Conservation (phyloP, 208 protist genomes). For the Crithidia sp. region DNA sequence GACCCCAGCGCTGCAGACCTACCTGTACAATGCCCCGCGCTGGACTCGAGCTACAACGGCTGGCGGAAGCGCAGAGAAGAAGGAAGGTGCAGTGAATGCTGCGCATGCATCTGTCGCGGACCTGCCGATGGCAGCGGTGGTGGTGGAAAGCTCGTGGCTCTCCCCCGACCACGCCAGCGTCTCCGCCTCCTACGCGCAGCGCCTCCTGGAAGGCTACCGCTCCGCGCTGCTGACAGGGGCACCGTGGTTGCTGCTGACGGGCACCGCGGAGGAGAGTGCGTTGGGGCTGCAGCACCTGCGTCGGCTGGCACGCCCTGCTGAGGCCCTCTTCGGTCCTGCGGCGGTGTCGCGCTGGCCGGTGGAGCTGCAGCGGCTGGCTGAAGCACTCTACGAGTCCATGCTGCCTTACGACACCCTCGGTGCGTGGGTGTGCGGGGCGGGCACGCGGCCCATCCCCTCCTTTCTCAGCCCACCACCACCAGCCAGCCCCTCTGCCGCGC, state of each 20-base stretch:
- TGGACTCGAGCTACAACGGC: background rate
- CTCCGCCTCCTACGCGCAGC: constrained; percentile 36
- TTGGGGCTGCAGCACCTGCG: constrained; percentile 36
- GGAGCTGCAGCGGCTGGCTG: background rate
- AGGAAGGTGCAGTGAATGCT: no score
- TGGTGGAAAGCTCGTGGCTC: constrained; percentile 40
- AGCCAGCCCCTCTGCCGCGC: background rate
- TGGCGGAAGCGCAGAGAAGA: background rate
- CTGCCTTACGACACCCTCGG: constrained; percentile 9
- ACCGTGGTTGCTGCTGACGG: constrained; percentile 65
- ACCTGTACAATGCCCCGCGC: background rate
- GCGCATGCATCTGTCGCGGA: background rate
- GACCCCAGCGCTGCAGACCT: constrained; percentile 16
- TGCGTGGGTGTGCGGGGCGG: constrained; percentile 26
- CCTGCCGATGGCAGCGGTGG: constrained; percentile 37
- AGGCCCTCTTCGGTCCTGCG: constrained; percentile 14
- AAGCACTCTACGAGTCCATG: constrained; percentile 25
- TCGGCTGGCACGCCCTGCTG: constrained; percentile 13
- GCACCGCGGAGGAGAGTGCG: constrained; percentile 26
- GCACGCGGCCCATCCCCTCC: constrained; percentile 5
- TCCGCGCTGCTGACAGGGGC: constrained; percentile 63
- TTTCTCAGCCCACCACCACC: background rate
- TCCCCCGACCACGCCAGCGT: constrained; percentile 30
- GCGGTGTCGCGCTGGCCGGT: constrained; percentile 10
- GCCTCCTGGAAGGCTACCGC: constrained; percentile 52